Evolutionary conservation across 768 basidiomycete genomes (phyloP), one percentile per base, ranked within the genome.

Genomic region (Ramaria rubella): DNA sequence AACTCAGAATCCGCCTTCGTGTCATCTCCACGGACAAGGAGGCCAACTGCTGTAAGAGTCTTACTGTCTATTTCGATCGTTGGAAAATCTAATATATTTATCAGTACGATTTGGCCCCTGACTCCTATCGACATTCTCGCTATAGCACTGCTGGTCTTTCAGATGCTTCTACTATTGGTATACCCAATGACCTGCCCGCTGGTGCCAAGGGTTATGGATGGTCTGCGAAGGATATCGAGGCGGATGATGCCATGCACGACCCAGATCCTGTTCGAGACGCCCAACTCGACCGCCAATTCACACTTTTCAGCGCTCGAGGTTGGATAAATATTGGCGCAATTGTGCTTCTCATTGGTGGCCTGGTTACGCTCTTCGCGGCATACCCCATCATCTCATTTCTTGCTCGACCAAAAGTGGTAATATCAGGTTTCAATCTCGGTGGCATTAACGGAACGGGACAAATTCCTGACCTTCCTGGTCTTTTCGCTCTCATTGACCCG

Each of bases 201-300:
- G 55, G 59, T 15, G 56, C 61, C 15, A 59, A 59, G 23, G 50
- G 52, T 48, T 61, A 61, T 36, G 54, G 61, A 2, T 67, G 62
- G 59, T 63, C 61, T 24, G 61, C 50, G 23, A 83, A 79, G 65
- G 91, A 92, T 57, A 85, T 90, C 8, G 92, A 94, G 67, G 76
- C 87, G 17, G 94, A 96, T 73, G 94, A 97, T 68, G 80, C 82
- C 21, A 77, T 97, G 21, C 94, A 97, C 69, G 89, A 91, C 74
- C 91, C 83, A 44, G 89, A 91, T 73, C 81, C 87, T 26, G 74
- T 80, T n/a, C 76, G 85, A 53, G 86, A 85, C 52, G 81, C 79
- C 2, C 75, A 76, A 1, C 72, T 79, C 24, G 80, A 86, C 58
- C 72, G 72, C 51, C 75, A 78, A 6, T 88, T 87, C 58, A 82